Evolutionary conservation across 345 rosid genomes (phyloP).

Genomic region (Xanthoceras sorbifolium): DNA sequence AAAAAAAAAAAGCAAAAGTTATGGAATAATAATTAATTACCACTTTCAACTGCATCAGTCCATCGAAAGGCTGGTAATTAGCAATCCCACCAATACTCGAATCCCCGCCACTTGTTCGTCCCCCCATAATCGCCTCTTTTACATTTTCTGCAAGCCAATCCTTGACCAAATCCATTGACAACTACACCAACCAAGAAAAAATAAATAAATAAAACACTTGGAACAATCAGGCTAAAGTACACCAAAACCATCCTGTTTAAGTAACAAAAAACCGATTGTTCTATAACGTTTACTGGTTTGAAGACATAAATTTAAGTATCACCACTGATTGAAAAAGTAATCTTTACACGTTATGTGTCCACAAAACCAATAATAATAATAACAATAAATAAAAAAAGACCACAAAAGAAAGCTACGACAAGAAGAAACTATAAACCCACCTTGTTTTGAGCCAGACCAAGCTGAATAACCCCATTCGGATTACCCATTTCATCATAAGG

Average conservation of each 20-base stretch:
- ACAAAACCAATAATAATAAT: neutral
- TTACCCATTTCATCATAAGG: slow-evolving; percentile 62
- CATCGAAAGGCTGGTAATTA: slow-evolving; percentile 68
- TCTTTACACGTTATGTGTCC: neutral
- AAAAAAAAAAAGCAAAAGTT: neutral
- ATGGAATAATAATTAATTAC: slow-evolving; percentile 34
- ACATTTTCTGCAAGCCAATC: slow-evolving; percentile 67
- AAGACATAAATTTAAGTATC: neutral
- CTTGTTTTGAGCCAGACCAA: slow-evolving; percentile 72
- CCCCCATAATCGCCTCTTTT: slow-evolving; percentile 47
- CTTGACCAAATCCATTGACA: slow-evolving; percentile 55
- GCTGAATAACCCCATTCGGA: slow-evolving; percentile 78
- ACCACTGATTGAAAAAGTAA: neutral
- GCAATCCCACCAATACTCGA: slow-evolving; percentile 62
- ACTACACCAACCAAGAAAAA: slow-evolving; percentile 30
- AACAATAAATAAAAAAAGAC: too few species aligned
- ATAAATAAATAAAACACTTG: neutral
- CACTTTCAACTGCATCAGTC: slow-evolving; percentile 75
- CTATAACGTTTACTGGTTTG: neutral
- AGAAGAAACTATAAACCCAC: slow-evolving; percentile 30
- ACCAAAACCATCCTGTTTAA: neutral
- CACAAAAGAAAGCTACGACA: neutral
- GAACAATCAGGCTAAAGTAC: neutral
- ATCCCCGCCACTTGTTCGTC: slow-evolving; percentile 40
- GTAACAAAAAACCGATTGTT: neutral